Percentiles rank a stretch among this genome's conserved stretches.
Conservation (phyloP, 345 rosid genomes). For the Eutrema yunnanense region DNA sequence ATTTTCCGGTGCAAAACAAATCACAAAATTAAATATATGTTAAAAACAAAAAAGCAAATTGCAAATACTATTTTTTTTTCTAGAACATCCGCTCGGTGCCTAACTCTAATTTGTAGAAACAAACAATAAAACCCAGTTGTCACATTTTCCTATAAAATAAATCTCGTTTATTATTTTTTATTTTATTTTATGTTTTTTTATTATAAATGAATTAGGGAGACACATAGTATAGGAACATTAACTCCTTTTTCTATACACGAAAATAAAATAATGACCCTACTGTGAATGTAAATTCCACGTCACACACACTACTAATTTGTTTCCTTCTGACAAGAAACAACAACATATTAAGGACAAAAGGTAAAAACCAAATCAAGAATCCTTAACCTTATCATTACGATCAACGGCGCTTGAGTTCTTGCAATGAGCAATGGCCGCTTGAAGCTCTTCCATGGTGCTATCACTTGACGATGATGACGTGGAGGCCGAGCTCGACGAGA, state of each 20-base stretch:
- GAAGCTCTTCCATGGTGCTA: conserved; percentile 94
- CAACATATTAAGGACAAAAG: conserved; percentile 15
- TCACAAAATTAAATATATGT: too few relatives aligned
- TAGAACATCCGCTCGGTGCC: too few relatives aligned
- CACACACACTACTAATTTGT: conserved; percentile 14
- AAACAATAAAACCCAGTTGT: conserved; percentile 23
- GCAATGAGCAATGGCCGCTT: conserved; percentile 98
- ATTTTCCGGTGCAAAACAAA: too few relatives aligned
- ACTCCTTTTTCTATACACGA: conserved; percentile 15
- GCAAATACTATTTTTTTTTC: too few relatives aligned
- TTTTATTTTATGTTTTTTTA: neutral
- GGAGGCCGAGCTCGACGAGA: conserved; percentile 31
- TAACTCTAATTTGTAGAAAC: conserved; percentile 4
- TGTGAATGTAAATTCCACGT: conserved; percentile 13
- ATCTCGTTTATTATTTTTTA: neutral
- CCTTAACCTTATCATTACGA: conserved; percentile 28
- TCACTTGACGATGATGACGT: conserved; percentile 47
- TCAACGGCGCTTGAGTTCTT: conserved; percentile 70
- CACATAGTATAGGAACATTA: conserved; percentile 1
- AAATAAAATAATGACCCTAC: neutral
- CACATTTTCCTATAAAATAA: neutral
- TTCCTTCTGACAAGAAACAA: conserved; percentile 11
- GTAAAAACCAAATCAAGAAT: conserved; percentile 26
- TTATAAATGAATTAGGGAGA: conserved; percentile 8
- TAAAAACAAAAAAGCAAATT: too few relatives aligned